Evolutionary conservation across 192 early-diverging fungal species (phyloP), one percentile per base, ranked within the genome.

Genomic region (Backusella liffmaniae): DNA sequence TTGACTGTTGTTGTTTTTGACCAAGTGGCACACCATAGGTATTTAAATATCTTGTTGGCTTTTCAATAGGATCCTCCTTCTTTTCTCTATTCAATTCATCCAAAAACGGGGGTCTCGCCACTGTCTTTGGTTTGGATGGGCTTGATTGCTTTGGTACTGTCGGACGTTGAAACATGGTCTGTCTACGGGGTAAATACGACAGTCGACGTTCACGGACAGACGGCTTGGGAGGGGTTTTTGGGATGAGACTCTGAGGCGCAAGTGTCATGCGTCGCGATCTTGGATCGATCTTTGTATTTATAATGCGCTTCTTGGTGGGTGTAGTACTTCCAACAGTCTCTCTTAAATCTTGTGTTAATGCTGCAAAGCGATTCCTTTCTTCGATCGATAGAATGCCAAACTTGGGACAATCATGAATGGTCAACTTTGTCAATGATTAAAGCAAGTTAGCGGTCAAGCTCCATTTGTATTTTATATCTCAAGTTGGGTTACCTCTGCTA

Each of bases 21-120:
- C 62, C 16, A 30, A 73, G 70, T 13, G 94, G 93, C 21, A 94
- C 83, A 15, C 94, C 91, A 79, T 96, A 96, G 23, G 91, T 90
- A 76, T 96, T 91, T 21, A 95, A 76, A 41, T 84, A 77, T 15
- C 89, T 77, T n/a, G 66, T 39, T 26, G 67, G 56, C 16, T 37
- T 73, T 18, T 66, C 67, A 15, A 32, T n/a, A 5, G 18, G 42
- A 6, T 21, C 30, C 18, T 72, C 36, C 21, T 70, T 70, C 39
- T 29, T n/a, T 37, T 49, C 42, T 3, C 30, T 16, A 44, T 37
- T 73, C 18, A 9, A 21, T 4, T 78, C 72, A 65, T 69, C 66
- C 7, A 67, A 39, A 21, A 78, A 18, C 23, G 23, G 53, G 1
- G 73, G 72, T 15, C 51, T 72, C 3, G 70, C 41, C 0, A 53